phyloP scores from a whole-genome alignment of 2,329 filamentous ascomycete genomes.

The Lecanicillium sp. region DNA sequence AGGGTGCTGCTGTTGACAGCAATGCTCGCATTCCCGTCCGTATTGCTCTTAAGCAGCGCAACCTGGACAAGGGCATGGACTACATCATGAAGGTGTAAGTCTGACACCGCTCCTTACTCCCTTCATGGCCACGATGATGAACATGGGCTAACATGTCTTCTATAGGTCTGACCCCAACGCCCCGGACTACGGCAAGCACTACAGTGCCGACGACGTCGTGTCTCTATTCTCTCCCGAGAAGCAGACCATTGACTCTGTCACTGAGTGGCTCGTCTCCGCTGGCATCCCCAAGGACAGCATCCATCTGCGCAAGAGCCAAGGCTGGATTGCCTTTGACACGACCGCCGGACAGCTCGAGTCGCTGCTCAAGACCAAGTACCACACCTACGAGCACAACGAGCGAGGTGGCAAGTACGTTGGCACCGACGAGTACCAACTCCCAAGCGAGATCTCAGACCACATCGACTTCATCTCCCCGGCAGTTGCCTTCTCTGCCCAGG shows the following conservation, averaged over 20 bases:
- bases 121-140: too few relatives aligned
- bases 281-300: conserved; percentile 41
- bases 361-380: conserved; percentile 43
- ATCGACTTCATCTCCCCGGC: conserved; percentile 32
- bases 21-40: conserved; percentile 1
- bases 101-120: not conserved
- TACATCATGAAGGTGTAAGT: conserved; percentile 4
- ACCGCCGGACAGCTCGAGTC: conserved; percentile 27
- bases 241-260: conserved; percentile 40
- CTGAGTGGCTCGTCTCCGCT: conserved; percentile 42
- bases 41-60: conserved; percentile 7
- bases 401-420: conserved; percentile 24
- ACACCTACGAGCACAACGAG: conserved; percentile 36
- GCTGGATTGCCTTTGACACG: conserved; percentile 25
- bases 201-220: not conserved
- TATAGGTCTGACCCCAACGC: conserved; percentile 4
- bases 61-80: conserved; percentile 6
- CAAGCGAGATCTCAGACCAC: conserved; percentile 23
- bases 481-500: conserved; percentile 11
- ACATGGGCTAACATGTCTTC: not conserved
- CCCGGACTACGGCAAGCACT: conserved; percentile 5
- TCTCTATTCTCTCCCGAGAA: conserved; percentile 8
- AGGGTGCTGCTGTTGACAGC: too few relatives aligned
- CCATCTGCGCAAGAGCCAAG: conserved; percentile 37
- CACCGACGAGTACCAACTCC: conserved; percentile 27